Evolutionary conservation across 2,329 filamentous ascomycete species (phyloP), one percentile per base, ranked within the genome.

Genomic region (Paracoccidioides lutzii): DNA sequence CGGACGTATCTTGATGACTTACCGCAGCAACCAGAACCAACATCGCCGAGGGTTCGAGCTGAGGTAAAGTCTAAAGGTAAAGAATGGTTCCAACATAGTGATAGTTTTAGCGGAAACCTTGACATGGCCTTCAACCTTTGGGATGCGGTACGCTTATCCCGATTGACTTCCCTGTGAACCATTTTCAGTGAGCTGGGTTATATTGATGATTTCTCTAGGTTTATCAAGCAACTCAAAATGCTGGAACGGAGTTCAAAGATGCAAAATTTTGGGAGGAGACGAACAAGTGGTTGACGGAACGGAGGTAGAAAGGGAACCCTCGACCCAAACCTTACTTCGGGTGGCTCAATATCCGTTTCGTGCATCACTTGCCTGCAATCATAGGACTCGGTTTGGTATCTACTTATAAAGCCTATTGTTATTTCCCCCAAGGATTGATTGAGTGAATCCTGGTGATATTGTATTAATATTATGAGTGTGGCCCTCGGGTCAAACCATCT

Each of bases 111-210:
- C 22, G 76, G 70, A 14, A 83, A 84, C 66, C 69, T 85, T 53
- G 71, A 79, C 53, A 76, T 75, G 57, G 81, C 81, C 3, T 85
- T 83, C 67, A 76, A 76, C 57, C 68, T 85, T 33, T 86, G 81
- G 81, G 81, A 83, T 73, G 81, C 82, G 56, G 79, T 82, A 71
- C 70, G 78, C 76, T 49, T 45, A 12, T 8, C 9, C 32, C 45
- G 48, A 3, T 45, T 30, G 22, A 44, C 57, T 9, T 48, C 10
- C 55, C 10, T n/a, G 51, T 12, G 35, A 38, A 48, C 12, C 15
- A n/a, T 5, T 30, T 9, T 9, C 12, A 4, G n/a, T 12, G 22
- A 37, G 12, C 14, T n/a, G 30, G 22, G 4, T 41, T 15, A 35
- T 55, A 52, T 60, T 65, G 38, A 63, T 50, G 33, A 40, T 55